These are phyloP conservation scores for Penicillium crystallinum DNA, from an alignment of 495 filamentous ascomycete genomes.

Conservation along the genomic window DNA sequence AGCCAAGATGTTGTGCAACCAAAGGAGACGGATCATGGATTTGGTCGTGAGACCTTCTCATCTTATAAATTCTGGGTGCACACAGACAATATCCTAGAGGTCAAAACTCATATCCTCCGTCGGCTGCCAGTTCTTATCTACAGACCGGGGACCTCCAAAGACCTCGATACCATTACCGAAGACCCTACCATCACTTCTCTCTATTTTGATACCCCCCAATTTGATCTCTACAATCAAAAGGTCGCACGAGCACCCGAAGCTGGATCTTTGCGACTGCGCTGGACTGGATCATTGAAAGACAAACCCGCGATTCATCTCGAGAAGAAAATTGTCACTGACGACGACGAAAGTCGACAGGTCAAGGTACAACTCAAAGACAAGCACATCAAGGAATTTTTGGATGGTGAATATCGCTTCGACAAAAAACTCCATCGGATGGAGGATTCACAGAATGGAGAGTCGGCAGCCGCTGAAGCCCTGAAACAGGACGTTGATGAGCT, in stretches of 20 bases:
- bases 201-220: conserved; percentile 87
- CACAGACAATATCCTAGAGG: conserved; percentile 86
- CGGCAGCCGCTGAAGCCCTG: conserved; percentile 50
- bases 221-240: conserved; percentile 80
- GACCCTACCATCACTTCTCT: conserved; percentile 92
- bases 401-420: conserved; percentile 86
- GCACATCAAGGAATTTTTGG: conserved; percentile 83
- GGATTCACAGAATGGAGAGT: conserved; percentile 60
- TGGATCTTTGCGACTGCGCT: conserved; percentile 78
- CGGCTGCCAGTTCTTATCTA: conserved; percentile 88
- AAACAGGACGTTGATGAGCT: conserved; percentile 69
- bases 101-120: conserved; percentile 90
- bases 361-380: conserved; percentile 86
- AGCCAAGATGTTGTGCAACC: conserved; percentile 47
- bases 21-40: conserved; percentile 35
- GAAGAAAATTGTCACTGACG: conserved; percentile 78
- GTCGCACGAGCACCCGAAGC: conserved; percentile 71
- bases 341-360: conserved; percentile 67
- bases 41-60: conserved; percentile 65
- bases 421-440: conserved; percentile 79
- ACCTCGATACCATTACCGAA: conserved; percentile 65
- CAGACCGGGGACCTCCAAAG: conserved; percentile 75
- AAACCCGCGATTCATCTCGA: conserved; percentile 78
- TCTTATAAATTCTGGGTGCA: conserved; percentile 99
- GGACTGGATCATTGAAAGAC: conserved; percentile 80